Base-by-base conservation (phyloP, 1,284 basidiomycete genomes). In the Cerrena zonata region DNA sequence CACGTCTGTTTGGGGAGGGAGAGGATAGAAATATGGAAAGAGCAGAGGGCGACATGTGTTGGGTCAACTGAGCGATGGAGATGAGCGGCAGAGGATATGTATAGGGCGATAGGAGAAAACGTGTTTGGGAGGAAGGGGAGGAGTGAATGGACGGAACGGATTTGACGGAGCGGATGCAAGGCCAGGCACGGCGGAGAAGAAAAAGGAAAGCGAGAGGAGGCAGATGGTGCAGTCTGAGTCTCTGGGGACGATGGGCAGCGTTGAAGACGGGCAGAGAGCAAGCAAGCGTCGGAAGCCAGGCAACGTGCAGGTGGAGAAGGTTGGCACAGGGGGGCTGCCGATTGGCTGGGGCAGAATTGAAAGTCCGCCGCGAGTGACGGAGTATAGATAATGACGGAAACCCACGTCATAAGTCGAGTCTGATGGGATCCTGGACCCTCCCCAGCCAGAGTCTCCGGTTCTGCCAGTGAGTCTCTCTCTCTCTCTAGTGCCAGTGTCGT, bases 341-440 rank as follows among this genome's bases (percentile, higher is more conserved):
- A 45, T 45, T 45, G 44, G 44, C 18, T 15, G 46, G 38, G 11
- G 30, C 19, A 38, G 15, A 21, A 44, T 49, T 49, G 24, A 44
- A 49, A 49, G 48, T 49, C 48, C 48, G 48, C 48, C 2, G 22
- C 10, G n/a, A 11, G 41, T 18, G 48, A 36, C n/a, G 26, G 48
- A 21, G 19, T 44, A 49, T 49, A 49, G 48, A 49, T 49, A 49
- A 49, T 49, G 48, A 49, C 48, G 48, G 25, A 19, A 44, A 24
- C 48, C 48, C 48, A 49, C 48, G 48, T 49, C 48, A 49, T 49
- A 30, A 27, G 40, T 19, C 10, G 13, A 23, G n/a, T n/a, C n/a
- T n/a, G n/a, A n/a, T n/a, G n/a, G n/a, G n/a, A n/a, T n/a, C n/a
- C n/a, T n/a, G n/a, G n/a, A n/a, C n/a, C n/a, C n/a, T n/a, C n/a